Conservation (phyloP, 2,329 filamentous ascomycete species). For the Ophioceras dolichostomum region DNA sequence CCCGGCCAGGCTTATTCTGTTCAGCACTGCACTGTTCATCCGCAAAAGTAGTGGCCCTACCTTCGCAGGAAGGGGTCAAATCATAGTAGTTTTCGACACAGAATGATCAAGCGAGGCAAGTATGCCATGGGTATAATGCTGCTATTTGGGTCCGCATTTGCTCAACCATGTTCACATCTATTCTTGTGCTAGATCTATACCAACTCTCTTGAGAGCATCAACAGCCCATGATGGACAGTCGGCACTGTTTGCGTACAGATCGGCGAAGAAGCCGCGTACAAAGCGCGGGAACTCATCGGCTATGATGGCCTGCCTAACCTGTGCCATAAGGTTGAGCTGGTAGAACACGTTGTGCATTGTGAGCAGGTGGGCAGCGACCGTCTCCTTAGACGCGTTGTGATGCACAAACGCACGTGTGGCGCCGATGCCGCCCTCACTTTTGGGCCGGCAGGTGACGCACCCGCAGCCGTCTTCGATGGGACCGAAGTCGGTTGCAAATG, state of each 20-base stretch:
- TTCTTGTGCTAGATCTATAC: constrained; percentile 53
- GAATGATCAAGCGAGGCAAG: neutral
- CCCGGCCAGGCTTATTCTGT: neutral
- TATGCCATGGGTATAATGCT: neutral
- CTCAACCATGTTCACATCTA: constrained; percentile 3
- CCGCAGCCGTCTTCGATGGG: constrained; percentile 75
- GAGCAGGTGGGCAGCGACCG: constrained; percentile 70
- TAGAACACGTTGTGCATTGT: constrained; percentile 97
- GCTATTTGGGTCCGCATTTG: neutral
- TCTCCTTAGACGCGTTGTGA: constrained; percentile 89
- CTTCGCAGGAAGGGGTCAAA: no score
- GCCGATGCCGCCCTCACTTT: constrained; percentile 58
- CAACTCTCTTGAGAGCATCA: constrained; percentile 64
- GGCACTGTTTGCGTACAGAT: constrained; percentile 53
- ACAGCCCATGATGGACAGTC: constrained; percentile 79
- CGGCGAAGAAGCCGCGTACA: constrained; percentile 63
- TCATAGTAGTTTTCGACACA: neutral
- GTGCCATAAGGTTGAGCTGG: constrained; percentile 71
- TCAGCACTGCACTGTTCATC: neutral
- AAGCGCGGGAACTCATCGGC: constrained; percentile 72
- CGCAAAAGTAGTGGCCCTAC: no score
- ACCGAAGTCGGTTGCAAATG: constrained; percentile 66
- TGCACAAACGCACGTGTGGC: constrained; percentile 84
- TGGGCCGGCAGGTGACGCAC: constrained; percentile 63
- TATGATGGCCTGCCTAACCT: constrained; percentile 64